Base-by-base conservation (phyloP, 73 alveolate species). In the Symbiodinium pilosum region DNA sequence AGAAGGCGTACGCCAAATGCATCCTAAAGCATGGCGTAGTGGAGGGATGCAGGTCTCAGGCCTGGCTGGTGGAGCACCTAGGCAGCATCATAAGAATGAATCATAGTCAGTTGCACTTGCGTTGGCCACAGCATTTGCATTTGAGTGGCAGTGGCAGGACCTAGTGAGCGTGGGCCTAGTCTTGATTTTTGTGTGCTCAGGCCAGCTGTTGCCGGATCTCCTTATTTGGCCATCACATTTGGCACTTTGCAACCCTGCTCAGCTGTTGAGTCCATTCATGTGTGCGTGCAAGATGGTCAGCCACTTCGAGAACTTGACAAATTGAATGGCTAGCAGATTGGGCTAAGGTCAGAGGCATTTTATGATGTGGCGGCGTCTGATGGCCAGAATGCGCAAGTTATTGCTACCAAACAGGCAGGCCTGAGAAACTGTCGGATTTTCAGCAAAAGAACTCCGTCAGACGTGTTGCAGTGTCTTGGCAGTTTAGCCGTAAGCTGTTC, bases 351-450 rank as follows among this genome's bases (percentile, higher is more conserved):
- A 24, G 71, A 54, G 71, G 71, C 71, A 54, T 54, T 54, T 30
- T 54, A 54, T 5, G 26, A 24, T 24, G 71, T 54, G 71, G 71
- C 71, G 18, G 71, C n/a, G n/a, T 24, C 18, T 4, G n/a, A 54
- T 30, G 26, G 71, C 71, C 18, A 26, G 42, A 84, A 41, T 39
- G 43, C 71, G 0, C 92, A 84, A 28, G 92, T 84, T 20, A 18
- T 16, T 2, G 92, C 71, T 20, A 84, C 92, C 1, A 32, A 39
- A 21, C 5, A 40, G 64, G 69, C 54, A 5, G 92, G 92, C 68
- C 92, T 84, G 28, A 64, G 92, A 39, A 84, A 84, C 59, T 84
- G 92, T 69, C 32, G 69, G 21, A 24, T 84, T 41, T 84, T 41
- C 71, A 20, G 41, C 28, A 54, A 41, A 14, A 32, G 36, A 34